phyloP scores from a whole-genome alignment of 108 stramenopile species.

The Fragilaria radians region DNA sequence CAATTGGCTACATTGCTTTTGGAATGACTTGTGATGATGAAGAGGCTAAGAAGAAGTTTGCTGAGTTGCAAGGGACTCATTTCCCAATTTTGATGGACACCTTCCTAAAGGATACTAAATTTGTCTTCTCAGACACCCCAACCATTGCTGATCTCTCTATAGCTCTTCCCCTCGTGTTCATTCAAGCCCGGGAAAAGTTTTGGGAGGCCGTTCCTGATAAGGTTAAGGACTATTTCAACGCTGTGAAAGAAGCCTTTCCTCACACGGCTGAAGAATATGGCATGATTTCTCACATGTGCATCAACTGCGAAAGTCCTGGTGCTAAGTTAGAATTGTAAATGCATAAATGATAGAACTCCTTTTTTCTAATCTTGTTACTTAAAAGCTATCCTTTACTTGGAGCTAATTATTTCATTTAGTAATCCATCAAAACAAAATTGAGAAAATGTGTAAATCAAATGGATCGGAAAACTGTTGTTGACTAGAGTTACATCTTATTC shows the following conservation, averaged over 20 bases:
- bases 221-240: conserved; percentile 23
- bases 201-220: conserved; percentile 21
- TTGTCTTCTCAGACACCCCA: conserved; percentile 29
- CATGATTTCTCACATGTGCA: conserved; percentile 19
- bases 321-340: conserved; percentile 5
- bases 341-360: too few relatives aligned
- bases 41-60: conserved; percentile 24
- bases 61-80: conserved; percentile 17
- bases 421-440: too few relatives aligned
- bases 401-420: too few relatives aligned
- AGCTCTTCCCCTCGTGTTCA: conserved; percentile 14
- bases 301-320: conserved; percentile 8
- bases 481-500: too few relatives aligned
- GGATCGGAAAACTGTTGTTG: too few relatives aligned
- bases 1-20: conserved; percentile 28
- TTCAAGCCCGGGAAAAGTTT: conserved; percentile 20
- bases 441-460: too few relatives aligned
- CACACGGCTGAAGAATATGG: conserved; percentile 23
- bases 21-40: conserved; percentile 17
- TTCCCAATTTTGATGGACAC: conserved; percentile 15
- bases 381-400: too few relatives aligned
- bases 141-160: conserved; percentile 38
- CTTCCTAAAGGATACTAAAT: conserved; percentile 30
- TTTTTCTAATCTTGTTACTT: too few relatives aligned
- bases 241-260: conserved; percentile 22